phyloP scores from a whole-genome alignment of 306 rosid genomes.

The Hylodesmum podocarpum region DNA sequence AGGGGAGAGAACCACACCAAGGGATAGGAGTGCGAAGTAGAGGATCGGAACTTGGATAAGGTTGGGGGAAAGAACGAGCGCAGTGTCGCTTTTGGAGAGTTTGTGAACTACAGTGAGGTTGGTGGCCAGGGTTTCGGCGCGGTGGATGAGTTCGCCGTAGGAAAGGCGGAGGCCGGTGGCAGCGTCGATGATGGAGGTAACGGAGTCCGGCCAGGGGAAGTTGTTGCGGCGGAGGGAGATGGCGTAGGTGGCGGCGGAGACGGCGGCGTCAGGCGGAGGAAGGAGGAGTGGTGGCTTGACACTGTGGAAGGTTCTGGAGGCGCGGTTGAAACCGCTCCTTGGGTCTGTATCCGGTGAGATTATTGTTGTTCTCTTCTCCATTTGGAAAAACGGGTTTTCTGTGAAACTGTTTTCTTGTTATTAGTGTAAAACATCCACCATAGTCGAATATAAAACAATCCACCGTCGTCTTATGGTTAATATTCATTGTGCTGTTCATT shows the following conservation, averaged over 20 bases:
- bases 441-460: too few species aligned
- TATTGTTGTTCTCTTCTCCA: neutral
- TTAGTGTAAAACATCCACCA: too few species aligned
- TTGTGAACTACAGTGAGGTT: constrained; percentile 37
- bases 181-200: constrained; percentile 39
- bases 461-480: too few species aligned
- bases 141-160: constrained; percentile 37
- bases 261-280: constrained; percentile 39
- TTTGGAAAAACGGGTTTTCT: too few species aligned
- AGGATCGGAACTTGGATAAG: constrained; percentile 47
- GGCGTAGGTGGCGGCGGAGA: constrained; percentile 40
- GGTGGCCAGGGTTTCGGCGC: constrained; percentile 35
- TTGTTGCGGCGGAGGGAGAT: constrained; percentile 43
- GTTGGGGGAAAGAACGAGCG: constrained; percentile 48
- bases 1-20: constrained; percentile 58
- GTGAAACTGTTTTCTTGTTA: too few species aligned
- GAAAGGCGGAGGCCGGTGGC: constrained; percentile 32
- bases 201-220: constrained; percentile 39
- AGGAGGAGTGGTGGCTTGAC: constrained; percentile 41
- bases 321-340: constrained; percentile 47
- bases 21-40: constrained; percentile 56
- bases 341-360: neutral
- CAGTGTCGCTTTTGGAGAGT: constrained; percentile 51
- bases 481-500: too few species aligned
- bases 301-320: constrained; percentile 52